Base-by-base conservation (phyloP, 1,284 basidiomycete species). In the Xerocomus nothofagi region DNA sequence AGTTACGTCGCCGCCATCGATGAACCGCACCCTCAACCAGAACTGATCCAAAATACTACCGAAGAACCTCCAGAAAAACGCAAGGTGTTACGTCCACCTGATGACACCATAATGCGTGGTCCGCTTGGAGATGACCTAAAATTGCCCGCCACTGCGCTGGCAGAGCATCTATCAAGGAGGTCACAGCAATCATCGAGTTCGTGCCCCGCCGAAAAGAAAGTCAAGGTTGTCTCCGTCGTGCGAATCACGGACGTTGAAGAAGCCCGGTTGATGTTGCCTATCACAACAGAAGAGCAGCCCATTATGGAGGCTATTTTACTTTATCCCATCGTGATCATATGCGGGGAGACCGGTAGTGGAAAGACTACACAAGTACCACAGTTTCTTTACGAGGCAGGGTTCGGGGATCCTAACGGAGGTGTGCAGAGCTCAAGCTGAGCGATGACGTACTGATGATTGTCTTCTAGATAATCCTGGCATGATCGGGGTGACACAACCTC, bases 361-460 rank as follows among this genome's bases (percentile, higher is more conserved):
- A 99, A 99, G 73, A 99, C 97, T 1, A 99, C 97, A 0, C 97
- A 99, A 69, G 86, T 99, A 2, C 97, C 97, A 4, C 97, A 99
- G 66, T 97, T 96, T 69, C 73, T 98, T 38, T 95, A 90, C 60
- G 97, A 99, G 70, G 92, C 91, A n/a, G 97, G 93, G 0, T 99
- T 96, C 65, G 97, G 94, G 1, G 81, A 83, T 48, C 77, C 82
- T 5, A 84, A 78, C 15, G 90, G 91, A 64, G 89, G 93, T 90
- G 62, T 51, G 78, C 4, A 6, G 62, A 34, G 20, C n/a, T 20
- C 23, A 34, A 42, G 23, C 17, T 44, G 34, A 40, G 41, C 14
- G 39, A 38, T 14, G 24, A 24, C 21, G 26, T 27, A 14, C 23
- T 56, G 49, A 57, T 30, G 23, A 47, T 43, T 38, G 24, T 40